Evolutionary conservation across 257 asterid species (phyloP).

Genomic region (Penstemon newberryi): DNA sequence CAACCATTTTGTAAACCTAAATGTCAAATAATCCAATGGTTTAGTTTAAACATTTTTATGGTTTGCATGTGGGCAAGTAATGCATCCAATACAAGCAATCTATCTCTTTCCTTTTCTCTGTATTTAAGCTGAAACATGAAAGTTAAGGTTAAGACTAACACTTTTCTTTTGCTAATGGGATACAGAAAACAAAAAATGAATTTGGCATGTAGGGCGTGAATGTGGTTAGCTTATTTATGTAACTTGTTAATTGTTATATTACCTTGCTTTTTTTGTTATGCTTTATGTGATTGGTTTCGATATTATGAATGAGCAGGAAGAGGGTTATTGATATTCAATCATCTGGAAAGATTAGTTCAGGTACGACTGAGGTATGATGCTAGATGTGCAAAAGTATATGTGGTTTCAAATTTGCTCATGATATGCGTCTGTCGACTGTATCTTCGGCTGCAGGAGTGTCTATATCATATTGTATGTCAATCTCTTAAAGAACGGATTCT

Average conservation of each 20-base stretch:
- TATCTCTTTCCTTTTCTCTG: too few species aligned
- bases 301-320: constrained; percentile 43
- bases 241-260: not conserved
- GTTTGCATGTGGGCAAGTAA: too few species aligned
- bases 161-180: not conserved
- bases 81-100: too few species aligned
- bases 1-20: not conserved
- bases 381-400: not conserved
- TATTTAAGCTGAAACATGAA: not conserved
- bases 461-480: not conserved
- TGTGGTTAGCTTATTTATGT: constrained; percentile 4
- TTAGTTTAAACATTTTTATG: too few species aligned
- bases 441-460: not conserved
- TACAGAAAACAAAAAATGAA: constrained; percentile 1
- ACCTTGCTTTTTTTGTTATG: not conserved
- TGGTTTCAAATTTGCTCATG: constrained; percentile 14
- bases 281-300: constrained; percentile 15
- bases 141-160: not conserved
- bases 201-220: not conserved
- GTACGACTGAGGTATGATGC: constrained; percentile 65
- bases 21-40: too few species aligned
- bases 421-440: not conserved
- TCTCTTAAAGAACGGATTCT: not conserved
- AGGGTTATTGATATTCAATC: constrained; percentile 50
- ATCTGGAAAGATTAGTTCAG: constrained; percentile 69